Base-by-base conservation (phyloP, 495 filamentous ascomycete genomes). In the Penicillium ucsense region DNA sequence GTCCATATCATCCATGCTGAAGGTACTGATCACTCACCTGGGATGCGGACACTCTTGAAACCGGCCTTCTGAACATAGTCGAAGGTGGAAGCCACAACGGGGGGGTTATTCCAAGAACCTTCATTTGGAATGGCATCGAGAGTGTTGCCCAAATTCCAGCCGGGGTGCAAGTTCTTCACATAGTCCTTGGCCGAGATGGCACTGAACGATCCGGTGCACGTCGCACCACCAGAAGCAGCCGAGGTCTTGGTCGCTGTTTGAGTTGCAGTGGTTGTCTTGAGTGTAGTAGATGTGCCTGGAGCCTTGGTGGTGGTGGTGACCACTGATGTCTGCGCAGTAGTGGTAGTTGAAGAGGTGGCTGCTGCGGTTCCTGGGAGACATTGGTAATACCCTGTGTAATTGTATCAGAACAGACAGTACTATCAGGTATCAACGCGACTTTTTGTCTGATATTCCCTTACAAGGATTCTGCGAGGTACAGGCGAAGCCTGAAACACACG, bases 1-100 rank as follows among this genome's bases (percentile, higher is more conserved):
- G 35, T 62, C 47, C 29, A 31, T 41, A 41, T 31, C 39, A 38
- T 6, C 2, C 8, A 20, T 5, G 12, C n/a, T 20, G 2, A 6
- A 6, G 27, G 3, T 32, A 46, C 3, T 20, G n/a, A 29, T n/a
- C 11, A 38, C 59, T 38, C 50, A 75, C 74, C 73, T 51, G 78
- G 80, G 46, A 83, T 73, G 9, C 79, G 66, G 43, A 83, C 69
- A 42, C 73, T 74, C 45, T 78, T 81, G 56, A 78, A 82, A 6
- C 79, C 80, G 4, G 74, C 67, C 1, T 62, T 57, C 55, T 79
- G 73, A 12, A 80, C 66, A 28, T 70, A 60, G 31, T 73, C 63
- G 28, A 84, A 76, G 0, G 76, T 78, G 2, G 62, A 59, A 4
- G 60, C 63, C 20, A 71, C 51, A 11, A 81, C 73, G 10, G 60